A percentile compares a stretch with the other conserved stretches of the same genome.
Conservation (phyloP, 129 eudicot genomes). For the Centella asiatica region DNA sequence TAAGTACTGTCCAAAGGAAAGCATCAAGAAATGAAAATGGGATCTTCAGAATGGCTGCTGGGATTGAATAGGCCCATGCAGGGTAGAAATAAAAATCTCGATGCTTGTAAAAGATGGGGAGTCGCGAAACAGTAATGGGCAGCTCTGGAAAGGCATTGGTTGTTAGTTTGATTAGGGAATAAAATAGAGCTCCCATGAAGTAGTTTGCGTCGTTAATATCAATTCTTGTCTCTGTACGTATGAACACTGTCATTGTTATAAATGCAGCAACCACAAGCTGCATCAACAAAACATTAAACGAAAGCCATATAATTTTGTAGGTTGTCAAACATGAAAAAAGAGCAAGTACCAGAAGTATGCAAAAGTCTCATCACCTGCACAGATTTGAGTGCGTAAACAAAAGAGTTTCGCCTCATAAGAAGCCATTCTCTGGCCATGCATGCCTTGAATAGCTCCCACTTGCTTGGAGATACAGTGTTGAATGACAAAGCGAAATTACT, state of each 20-base stretch:
- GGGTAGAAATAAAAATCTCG: constrained; percentile 11
- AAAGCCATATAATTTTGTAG: background rate
- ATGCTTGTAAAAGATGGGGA: constrained; percentile 17
- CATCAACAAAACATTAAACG: background rate
- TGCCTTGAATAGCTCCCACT: constrained; percentile 15
- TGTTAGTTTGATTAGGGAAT: constrained; percentile 8
- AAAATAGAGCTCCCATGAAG: constrained; percentile 7
- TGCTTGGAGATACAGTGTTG: constrained; percentile 1
- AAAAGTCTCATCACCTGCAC: constrained; percentile 8
- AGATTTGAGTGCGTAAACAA: constrained; percentile 14
- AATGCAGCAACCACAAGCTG: constrained; percentile 15
- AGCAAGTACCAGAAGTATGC: background rate
- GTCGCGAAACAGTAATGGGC: constrained; percentile 12
- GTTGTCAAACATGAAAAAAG: too few relatives aligned
- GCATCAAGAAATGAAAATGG: constrained; percentile 16
- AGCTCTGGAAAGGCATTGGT: constrained; percentile 9
- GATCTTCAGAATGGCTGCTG: constrained; percentile 13
- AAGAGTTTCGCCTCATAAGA: constrained; percentile 19
- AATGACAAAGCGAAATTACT: constrained; percentile 9
- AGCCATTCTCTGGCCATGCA: constrained; percentile 20
- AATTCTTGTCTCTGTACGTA: constrained; percentile 1
- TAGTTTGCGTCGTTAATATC: background rate
- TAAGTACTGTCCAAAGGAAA: constrained; percentile 13
- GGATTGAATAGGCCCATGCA: constrained; percentile 17
- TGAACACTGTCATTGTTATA: constrained; percentile 17